These are phyloP conservation scores for Mycena indigotica DNA, from an alignment of 768 basidiomycete species.

Conservation along the genomic window DNA sequence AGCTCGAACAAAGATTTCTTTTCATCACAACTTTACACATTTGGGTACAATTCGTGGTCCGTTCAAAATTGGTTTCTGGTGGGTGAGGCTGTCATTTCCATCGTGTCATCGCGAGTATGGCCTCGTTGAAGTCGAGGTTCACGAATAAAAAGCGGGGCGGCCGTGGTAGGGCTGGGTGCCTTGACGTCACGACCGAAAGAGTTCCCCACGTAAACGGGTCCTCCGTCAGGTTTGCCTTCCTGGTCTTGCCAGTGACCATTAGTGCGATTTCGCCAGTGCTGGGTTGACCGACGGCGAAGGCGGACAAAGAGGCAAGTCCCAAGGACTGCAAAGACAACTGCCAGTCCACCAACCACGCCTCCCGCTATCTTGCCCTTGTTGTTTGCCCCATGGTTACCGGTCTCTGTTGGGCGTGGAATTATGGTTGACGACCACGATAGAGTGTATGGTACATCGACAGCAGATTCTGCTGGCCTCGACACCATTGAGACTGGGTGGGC, in stretches of 20 bases:
- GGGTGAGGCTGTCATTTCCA: constrained; percentile 9
- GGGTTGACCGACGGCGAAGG: constrained; percentile 5
- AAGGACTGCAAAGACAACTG: constrained; percentile 5
- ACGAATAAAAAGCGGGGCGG: constrained; percentile 7
- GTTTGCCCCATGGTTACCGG: background rate
- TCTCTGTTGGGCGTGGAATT: background rate
- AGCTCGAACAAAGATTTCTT: background rate
- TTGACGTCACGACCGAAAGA: constrained; percentile 22
- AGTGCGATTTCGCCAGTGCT: constrained; percentile 19
- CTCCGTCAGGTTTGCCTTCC: constrained; percentile 27
- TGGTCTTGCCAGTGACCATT: constrained; percentile 10
- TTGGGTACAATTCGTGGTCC: background rate
- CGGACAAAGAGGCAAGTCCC: constrained; percentile 11
- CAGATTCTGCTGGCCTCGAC: background rate
- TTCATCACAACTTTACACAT: background rate
- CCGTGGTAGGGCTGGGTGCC: constrained; percentile 11
- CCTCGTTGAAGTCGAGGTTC: constrained; percentile 10
- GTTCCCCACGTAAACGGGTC: constrained; percentile 26
- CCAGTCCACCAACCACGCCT: constrained; percentile 10
- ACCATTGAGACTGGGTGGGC: background rate
- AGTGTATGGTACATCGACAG: background rate
- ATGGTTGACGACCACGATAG: no score
- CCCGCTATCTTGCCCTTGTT: constrained; percentile 14
- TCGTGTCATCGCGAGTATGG: constrained; percentile 7
- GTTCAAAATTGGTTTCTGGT: background rate